Conservation (phyloP, 2,329 filamentous ascomycete species). For the Arthrobotrys sphaeroides region DNA sequence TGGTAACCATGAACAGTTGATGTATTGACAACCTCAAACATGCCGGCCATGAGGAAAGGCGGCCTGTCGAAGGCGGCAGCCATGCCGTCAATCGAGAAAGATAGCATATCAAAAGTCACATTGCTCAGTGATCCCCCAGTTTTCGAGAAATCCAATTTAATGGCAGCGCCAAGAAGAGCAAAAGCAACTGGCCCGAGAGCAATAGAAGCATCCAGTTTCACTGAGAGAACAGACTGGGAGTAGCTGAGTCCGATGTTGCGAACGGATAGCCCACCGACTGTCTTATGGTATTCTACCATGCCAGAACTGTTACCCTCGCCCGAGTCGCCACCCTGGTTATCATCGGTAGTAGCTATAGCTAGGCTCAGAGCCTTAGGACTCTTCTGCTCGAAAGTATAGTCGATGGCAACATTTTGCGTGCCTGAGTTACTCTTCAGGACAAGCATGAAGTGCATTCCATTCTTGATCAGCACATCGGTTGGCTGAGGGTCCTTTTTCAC, state of each 20-base stretch:
- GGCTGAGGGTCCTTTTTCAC: neutral
- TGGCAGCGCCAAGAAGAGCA: slow-evolving; percentile 60
- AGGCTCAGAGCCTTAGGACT: too few relatives aligned
- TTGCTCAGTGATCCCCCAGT: neutral
- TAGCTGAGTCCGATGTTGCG: slow-evolving; percentile 61
- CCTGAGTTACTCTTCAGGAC: slow-evolving; percentile 31
- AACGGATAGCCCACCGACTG: slow-evolving; percentile 59
- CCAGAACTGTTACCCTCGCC: neutral
- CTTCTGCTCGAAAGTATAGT: slow-evolving; percentile 48
- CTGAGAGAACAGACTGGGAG: slow-evolving; percentile 56
- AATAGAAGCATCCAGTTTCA: slow-evolving; percentile 61
- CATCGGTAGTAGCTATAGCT: too few relatives aligned
- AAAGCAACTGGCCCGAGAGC: slow-evolving; percentile 61
- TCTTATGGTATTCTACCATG: slow-evolving; percentile 55
- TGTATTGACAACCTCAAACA: slow-evolving; percentile 59
- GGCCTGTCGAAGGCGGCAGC: slow-evolving; percentile 59
- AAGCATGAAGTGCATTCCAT: slow-evolving; percentile 52
- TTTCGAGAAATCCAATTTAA: slow-evolving; percentile 57
- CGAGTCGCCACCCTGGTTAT: too few relatives aligned
- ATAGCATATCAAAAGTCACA: too few relatives aligned
- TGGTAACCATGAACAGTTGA: slow-evolving; percentile 59
- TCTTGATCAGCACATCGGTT: neutral
- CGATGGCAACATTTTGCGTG: slow-evolving; percentile 25
- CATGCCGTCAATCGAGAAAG: slow-evolving; percentile 57
- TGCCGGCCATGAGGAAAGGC: slow-evolving; percentile 61